Base-by-base conservation (phyloP, 164 flowering plant genomes). In the Euptelea pleiosperma region DNA sequence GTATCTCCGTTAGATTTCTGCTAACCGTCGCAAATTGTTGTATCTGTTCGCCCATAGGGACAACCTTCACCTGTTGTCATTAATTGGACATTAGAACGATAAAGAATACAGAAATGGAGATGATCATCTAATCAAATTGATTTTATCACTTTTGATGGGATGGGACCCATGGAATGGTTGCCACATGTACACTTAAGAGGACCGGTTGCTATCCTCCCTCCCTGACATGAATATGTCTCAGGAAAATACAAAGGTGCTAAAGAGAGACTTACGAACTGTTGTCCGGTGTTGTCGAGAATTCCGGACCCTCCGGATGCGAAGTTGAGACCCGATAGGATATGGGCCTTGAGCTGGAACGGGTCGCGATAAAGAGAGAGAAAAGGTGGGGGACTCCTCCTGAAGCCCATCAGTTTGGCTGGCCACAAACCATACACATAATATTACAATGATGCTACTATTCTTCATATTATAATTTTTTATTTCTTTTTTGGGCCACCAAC, bases 231-330 rank as follows among this genome's bases (percentile, higher is more conserved):
- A n/a, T n/a, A n/a, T n/a, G n/a, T n/a, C n/a, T n/a, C n/a, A n/a
- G n/a, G n/a, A n/a, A n/a, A n/a, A n/a, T n/a, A n/a, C n/a, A n/a
- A n/a, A n/a, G n/a, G n/a, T n/a, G n/a, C n/a, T n/a, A n/a, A n/a
- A n/a, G n/a, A n/a, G 7, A 21, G 1, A 11, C 70, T 60, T 55
- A 78, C 78, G 8, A 24, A 2, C 4, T 9, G 0, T 36, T 11
- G 1, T 46, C 83, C 82, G 0, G 86, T 79, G 8, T 0, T 0
- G 19, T 59, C 53, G 3, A 79, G 79, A 60, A 81, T 41, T 24
- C 86, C 83, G 0, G 82, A 61, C 2, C 84, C 89, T 28, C 70
- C 86, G 0, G 86, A 81, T 3, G 89, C 84, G 24, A 81, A 84
- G 68, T 75, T 84, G 1, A 73, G 65, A 18, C 89, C 89, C 28